phyloP scores from a whole-genome alignment of 1,284 basidiomycete genomes.

The Boletellus dicymbophilus region DNA sequence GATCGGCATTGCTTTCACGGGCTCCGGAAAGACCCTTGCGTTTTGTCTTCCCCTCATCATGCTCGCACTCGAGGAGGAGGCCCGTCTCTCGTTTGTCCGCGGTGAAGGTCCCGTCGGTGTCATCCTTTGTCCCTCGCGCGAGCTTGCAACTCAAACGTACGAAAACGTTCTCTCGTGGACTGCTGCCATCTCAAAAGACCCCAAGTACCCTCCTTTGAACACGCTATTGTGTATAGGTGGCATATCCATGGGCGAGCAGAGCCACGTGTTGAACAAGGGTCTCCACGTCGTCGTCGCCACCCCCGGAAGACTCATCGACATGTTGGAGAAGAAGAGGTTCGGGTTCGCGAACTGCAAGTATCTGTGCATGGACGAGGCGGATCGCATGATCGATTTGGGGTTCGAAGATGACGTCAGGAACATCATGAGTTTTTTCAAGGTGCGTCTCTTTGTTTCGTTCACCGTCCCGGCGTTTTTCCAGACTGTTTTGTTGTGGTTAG shows the following conservation, averaged over 20 bases:
- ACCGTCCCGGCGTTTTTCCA: neutral
- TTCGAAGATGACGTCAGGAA: constrained; percentile 99
- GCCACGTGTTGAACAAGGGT: constrained; percentile 86
- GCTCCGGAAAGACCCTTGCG: constrained; percentile 89
- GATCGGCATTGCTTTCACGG: constrained; percentile 96
- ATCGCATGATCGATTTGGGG: constrained; percentile 98
- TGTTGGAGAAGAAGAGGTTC: constrained; percentile 93
- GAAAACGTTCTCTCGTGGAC: constrained; percentile 93
- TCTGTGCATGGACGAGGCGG: constrained; percentile 98
- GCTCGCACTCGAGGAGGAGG: constrained; percentile 92
- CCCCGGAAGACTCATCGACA: constrained; percentile 94
- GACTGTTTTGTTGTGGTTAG: constrained; percentile 38
- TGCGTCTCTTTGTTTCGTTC: constrained; percentile 37
- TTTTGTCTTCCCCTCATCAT: constrained; percentile 96
- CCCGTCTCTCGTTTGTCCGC: constrained; percentile 83
- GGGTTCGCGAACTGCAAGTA: constrained; percentile 93
- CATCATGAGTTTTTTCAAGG: constrained; percentile 99
- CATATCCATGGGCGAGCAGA: constrained; percentile 97
- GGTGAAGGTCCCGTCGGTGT: constrained; percentile 97
- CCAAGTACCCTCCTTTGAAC: constrained; percentile 84
- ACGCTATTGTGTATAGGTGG: constrained; percentile 95
- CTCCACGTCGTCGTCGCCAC: constrained; percentile 98
- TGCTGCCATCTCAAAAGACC: constrained; percentile 74
- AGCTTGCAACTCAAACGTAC: constrained; percentile 94
- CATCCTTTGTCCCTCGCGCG: constrained; percentile 93